A percentile compares a stretch with the other conserved stretches of the same genome.
phyloP scores from a whole-genome alignment of 768 basidiomycete genomes.

The Cystobasidiopsis lactophilus region DNA sequence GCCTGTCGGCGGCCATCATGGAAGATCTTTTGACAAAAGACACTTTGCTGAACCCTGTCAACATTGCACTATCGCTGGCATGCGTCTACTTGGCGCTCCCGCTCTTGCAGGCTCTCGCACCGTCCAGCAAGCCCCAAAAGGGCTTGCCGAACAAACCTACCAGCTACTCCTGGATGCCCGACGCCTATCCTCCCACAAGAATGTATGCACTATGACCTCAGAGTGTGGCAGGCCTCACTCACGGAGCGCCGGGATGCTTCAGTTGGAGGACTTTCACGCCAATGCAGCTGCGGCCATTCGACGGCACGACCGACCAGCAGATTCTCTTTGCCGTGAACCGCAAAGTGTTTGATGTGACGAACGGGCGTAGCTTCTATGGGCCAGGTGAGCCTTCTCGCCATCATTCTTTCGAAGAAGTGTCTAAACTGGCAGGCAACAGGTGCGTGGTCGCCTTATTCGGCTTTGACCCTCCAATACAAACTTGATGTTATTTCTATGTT shows the following conservation, averaged over 20 bases:
- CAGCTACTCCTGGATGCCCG: conserved; percentile 89
- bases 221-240: neutral
- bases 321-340: conserved; percentile 73
- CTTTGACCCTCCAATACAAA: neutral
- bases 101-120: too few relatives aligned
- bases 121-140: conserved; percentile 13
- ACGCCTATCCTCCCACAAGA: conserved; percentile 52
- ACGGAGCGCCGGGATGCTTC: too few relatives aligned
- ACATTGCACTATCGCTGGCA: too few relatives aligned
- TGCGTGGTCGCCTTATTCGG: neutral
- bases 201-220: conserved; percentile 47
- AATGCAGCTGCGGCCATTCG: conserved; percentile 9
- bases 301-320: conserved; percentile 34
- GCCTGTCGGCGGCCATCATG: too few relatives aligned
- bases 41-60: too few relatives aligned
- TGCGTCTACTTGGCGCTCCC: too few relatives aligned
- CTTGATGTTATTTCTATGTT: neutral
- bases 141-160: conserved; percentile 24
- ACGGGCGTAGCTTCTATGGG: conserved; percentile 78
- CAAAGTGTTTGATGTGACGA: conserved; percentile 78
- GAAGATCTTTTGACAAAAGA: too few relatives aligned
- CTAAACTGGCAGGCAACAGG: too few relatives aligned
- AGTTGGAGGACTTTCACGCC: conserved; percentile 8
- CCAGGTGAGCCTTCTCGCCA: conserved; percentile 36
- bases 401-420: too few relatives aligned